Evolutionary conservation across 2,329 filamentous ascomycete genomes (phyloP), one percentile per base, ranked within the genome.

Genomic region (Nakataea oryzae): DNA sequence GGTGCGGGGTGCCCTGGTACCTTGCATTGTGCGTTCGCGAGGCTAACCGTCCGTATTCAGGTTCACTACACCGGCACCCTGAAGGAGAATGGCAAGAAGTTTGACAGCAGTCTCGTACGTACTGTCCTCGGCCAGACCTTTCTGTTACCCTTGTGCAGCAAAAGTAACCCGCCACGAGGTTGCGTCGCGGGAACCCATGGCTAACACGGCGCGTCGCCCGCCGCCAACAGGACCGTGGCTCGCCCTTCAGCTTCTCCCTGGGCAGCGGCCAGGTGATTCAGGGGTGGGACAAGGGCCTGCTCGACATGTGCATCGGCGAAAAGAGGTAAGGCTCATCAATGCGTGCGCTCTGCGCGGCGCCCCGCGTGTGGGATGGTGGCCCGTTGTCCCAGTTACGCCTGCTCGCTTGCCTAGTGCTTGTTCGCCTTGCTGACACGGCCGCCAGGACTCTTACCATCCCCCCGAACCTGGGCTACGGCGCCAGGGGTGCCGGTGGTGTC

Each of bases 241-340:
- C 76, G 63, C 93, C 95, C 7, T 85, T 99, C 71, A 78, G 73
- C 65, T 97, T 99, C 78, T 86, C 79, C 65, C 79, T 99, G 34
- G 95, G 95, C 47, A 77, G 78, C 28, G 90, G 91, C 57, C 84
- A 89, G 73, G 95, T 97, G 60, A 99, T 99, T 73, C 87, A 90
- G 78, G 93, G 93, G 87, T 97, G 93, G 93, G 93, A 97, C 70
- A 76, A 96, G 72, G 93, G 93, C 59, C 82, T 97, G 54, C 69
- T 95, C 61, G 90, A 90, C 71, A 97, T 97, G 93, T 97, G 95
- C 76, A 89, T 96, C 69, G 93, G 95, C 65, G 93, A 97, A 81
- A 93, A 93, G 81, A 85, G 83, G 81, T 79, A 69, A 76, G 75
- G 17, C 13, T 32, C 8, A 29, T 13, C 34, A 6, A 50, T 50